Conservation (phyloP, 495 filamentous ascomycete species). For the Aspergillus indologenus region DNA sequence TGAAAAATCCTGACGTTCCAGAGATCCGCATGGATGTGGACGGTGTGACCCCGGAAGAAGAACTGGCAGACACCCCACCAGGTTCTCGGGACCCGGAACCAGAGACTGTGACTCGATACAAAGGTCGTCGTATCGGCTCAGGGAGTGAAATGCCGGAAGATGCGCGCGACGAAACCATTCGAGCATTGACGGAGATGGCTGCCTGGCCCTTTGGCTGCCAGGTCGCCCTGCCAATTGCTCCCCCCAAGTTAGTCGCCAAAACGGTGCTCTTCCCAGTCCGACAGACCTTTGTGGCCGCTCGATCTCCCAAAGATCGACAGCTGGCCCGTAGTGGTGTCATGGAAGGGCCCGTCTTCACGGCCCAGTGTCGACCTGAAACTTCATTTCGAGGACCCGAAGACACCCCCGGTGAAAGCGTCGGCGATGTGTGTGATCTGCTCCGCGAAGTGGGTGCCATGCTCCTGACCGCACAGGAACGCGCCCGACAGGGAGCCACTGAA, state of each 20-base stretch:
- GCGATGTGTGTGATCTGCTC: slow-evolving; percentile 63
- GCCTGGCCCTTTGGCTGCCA: slow-evolving; percentile 79
- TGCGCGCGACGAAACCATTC: slow-evolving; percentile 65
- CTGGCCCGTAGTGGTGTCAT: slow-evolving; percentile 69
- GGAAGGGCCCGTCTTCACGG: slow-evolving; percentile 66
- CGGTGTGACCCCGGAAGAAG: slow-evolving; percentile 5
- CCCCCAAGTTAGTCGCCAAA: slow-evolving; percentile 59
- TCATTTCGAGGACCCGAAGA: slow-evolving; percentile 43
- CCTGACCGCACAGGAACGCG: slow-evolving; percentile 77
- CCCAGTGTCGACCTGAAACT: slow-evolving; percentile 59
- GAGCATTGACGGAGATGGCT: slow-evolving; percentile 72
- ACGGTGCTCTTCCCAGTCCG: slow-evolving; percentile 50
- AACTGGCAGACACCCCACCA: slow-evolving; percentile 2
- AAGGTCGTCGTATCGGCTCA: slow-evolving; percentile 55
- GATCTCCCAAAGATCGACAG: slow-evolving; percentile 63
- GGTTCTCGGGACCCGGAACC: slow-evolving; percentile 11
- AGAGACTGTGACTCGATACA: slow-evolving; percentile 36
- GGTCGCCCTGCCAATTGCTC: slow-evolving; percentile 56
- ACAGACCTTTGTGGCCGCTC: slow-evolving; percentile 58
- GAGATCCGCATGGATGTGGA: slow-evolving; percentile 38
- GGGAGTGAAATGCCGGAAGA: slow-evolving; percentile 74
- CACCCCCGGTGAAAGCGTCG: slow-evolving; percentile 44
- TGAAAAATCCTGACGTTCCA: not conserved
- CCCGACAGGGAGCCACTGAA: slow-evolving; percentile 65
- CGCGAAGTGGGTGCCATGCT: slow-evolving; percentile 73